Conservation (phyloP, 129 eudicot genomes). For the Tagetes patula region DNA sequence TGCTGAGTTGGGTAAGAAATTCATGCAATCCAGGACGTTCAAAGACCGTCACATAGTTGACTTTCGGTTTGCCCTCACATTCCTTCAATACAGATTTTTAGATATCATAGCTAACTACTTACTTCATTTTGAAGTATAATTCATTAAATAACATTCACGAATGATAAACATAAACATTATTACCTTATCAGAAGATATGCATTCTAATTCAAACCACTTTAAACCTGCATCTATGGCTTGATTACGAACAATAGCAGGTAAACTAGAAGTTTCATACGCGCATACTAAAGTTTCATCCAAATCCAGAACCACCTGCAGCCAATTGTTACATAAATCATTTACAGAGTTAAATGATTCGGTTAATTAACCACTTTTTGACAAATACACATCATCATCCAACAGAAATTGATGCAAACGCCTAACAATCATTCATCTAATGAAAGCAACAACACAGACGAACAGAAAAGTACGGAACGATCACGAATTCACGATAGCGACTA, state of each 20-base stretch:
- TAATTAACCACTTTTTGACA: slow-evolving; percentile 2
- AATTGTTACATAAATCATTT: slow-evolving; percentile 15
- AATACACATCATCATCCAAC: not conserved
- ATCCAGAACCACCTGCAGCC: slow-evolving; percentile 93
- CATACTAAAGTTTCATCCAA: slow-evolving; percentile 96
- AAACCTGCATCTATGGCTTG: slow-evolving; percentile 95
- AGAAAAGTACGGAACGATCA: slow-evolving; percentile 6
- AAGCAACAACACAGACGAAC: slow-evolving; percentile 17
- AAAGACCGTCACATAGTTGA: slow-evolving; percentile 96
- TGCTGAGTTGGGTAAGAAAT: slow-evolving; percentile 71
- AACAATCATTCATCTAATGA: slow-evolving; percentile 12
- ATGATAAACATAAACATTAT: slow-evolving; percentile 16
- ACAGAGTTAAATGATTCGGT: slow-evolving; percentile 10
- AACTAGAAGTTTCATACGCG: slow-evolving; percentile 90
- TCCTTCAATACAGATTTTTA: slow-evolving; percentile 56
- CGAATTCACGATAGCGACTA: not conserved
- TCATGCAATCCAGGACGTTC: slow-evolving; percentile 95
- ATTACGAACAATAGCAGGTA: slow-evolving; percentile 73
- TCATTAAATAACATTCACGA: slow-evolving; percentile 1
- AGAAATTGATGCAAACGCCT: not conserved
- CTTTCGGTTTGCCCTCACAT: slow-evolving; percentile 84
- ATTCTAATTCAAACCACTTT: slow-evolving; percentile 96
- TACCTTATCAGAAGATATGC: slow-evolving; percentile 91
- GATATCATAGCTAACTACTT: slow-evolving; percentile 10
- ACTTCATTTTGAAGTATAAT: not conserved